Conservation (phyloP, 2,329 filamentous ascomycete genomes). For the Gnomoniopsis sp. region DNA sequence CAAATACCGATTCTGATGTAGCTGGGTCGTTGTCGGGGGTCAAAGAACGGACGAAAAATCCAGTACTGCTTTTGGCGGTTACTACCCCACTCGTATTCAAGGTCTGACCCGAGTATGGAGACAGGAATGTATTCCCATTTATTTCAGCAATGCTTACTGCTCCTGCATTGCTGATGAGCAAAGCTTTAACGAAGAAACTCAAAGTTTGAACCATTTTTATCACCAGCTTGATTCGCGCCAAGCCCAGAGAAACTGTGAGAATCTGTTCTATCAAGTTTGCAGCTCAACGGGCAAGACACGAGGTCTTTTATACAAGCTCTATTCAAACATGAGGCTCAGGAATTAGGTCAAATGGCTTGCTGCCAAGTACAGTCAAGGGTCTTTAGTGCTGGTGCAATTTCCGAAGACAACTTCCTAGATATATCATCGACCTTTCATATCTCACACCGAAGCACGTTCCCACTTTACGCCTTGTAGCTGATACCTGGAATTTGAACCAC, state of each 20-base stretch:
- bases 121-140: slow-evolving; percentile 64
- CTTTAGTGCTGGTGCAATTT: background rate
- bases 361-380: background rate
- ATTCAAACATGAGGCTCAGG: background rate
- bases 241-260: background rate
- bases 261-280: background rate
- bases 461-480: background rate
- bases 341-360: background rate
- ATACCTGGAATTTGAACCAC: no score
- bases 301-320: background rate
- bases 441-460: background rate
- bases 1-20: slow-evolving; percentile 64
- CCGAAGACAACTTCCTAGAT: background rate
- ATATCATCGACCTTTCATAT: background rate
- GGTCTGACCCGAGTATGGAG: slow-evolving; percentile 52
- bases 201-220: background rate
- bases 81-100: slow-evolving; percentile 63
- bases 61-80: slow-evolving; percentile 58
- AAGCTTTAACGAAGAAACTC: background rate
- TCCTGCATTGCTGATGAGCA: slow-evolving; percentile 16
- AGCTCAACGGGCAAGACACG: background rate
- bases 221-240: background rate
- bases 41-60: slow-evolving; percentile 63
- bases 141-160: slow-evolving; percentile 57
- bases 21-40: slow-evolving; percentile 50